Conservation (phyloP, 169 alveolate genomes). For the Cryptosporidium viatorum region DNA sequence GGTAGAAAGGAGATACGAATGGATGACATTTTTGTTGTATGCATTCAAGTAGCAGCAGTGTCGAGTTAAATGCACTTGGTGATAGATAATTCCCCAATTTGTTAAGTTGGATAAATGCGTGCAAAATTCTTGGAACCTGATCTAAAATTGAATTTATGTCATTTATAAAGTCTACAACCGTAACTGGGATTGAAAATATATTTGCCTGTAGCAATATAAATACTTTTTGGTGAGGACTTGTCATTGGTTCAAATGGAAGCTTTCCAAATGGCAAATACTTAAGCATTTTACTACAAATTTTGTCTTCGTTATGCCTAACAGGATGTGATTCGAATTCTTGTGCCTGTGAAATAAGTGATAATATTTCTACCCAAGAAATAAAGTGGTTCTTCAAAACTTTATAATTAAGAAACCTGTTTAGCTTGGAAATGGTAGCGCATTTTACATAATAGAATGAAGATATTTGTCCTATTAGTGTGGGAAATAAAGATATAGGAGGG, state of each 20-base stretch:
- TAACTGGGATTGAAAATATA: conserved; percentile 80
- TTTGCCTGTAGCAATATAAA: conserved; percentile 89
- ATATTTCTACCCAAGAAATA: conserved; percentile 73
- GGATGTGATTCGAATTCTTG: conserved; percentile 92
- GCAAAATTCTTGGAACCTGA: conserved; percentile 86
- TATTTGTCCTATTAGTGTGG: conserved; percentile 79
- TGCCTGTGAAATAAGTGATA: conserved; percentile 86
- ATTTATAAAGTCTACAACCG: conserved; percentile 88
- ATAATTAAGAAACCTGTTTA: conserved; percentile 36
- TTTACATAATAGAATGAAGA: conserved; percentile 79
- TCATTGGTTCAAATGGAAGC: conserved; percentile 87
- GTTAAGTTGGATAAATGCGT: conserved; percentile 85
- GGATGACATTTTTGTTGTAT: conserved; percentile 77
- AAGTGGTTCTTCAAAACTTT: conserved; percentile 77
- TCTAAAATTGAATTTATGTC: conserved; percentile 89
- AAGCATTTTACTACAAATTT: conserved; percentile 89
- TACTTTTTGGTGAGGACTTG: conserved; percentile 90
- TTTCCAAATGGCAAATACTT: conserved; percentile 88
- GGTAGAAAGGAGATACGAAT: conserved; percentile 29
- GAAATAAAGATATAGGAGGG: conserved; percentile 30
- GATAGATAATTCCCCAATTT: conserved; percentile 60
- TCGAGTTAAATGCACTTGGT: conserved; percentile 72
- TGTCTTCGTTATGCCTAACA: conserved; percentile 94
- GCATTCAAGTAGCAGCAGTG: conserved; percentile 73
- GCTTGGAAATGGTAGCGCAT: conserved; percentile 76